These are phyloP conservation scores for Calonectria crousiana DNA, from an alignment of 2,329 filamentous ascomycete genomes.

Conservation along the genomic window DNA sequence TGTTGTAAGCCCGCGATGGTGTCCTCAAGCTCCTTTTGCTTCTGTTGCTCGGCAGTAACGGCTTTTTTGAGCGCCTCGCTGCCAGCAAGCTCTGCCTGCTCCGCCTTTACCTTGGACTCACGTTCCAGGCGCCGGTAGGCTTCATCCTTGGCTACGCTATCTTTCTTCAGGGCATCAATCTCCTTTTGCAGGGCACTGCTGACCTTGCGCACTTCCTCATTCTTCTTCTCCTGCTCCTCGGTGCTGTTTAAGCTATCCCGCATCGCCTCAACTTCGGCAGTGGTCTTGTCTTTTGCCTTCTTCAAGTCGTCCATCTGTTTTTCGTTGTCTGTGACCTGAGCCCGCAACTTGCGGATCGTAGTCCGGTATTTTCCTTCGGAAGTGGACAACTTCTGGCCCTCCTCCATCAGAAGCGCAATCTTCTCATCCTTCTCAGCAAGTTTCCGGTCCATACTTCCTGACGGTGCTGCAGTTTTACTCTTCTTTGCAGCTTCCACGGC, in stretches of 20 bases:
- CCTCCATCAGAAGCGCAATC: constrained; percentile 90
- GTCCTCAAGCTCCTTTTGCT: constrained; percentile 67
- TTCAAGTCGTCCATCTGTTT: constrained; percentile 72
- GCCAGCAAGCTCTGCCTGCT: constrained; percentile 74
- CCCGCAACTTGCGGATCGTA: constrained; percentile 84
- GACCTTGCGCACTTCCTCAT: constrained; percentile 63
- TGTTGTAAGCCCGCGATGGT: constrained; percentile 75
- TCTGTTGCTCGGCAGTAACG: constrained; percentile 74
- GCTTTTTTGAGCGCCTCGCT: constrained; percentile 75
- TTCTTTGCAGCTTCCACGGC: constrained; percentile 81
- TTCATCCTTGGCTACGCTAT: constrained; percentile 69
- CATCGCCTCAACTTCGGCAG: constrained; percentile 61
- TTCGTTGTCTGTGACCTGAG: constrained; percentile 74
- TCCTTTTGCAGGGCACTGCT: constrained; percentile 62
- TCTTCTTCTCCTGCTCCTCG: constrained; percentile 67
- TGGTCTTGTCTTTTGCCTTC: constrained; percentile 69
- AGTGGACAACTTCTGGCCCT: constrained; percentile 89
- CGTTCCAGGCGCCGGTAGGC: constrained; percentile 76
- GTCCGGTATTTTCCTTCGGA: constrained; percentile 87
- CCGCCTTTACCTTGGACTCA: constrained; percentile 76
- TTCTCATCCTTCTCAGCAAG: constrained; percentile 91
- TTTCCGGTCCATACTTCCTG: constrained; percentile 79
- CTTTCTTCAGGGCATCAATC: constrained; percentile 59
- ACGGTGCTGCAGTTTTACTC: constrained; percentile 70
- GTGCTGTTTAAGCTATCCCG: constrained; percentile 62